Percentiles rank a stretch among this genome's conserved stretches.
phyloP scores from a whole-genome alignment of 2,329 filamentous ascomycete genomes.

The Cordyceps fumosorosea region DNA sequence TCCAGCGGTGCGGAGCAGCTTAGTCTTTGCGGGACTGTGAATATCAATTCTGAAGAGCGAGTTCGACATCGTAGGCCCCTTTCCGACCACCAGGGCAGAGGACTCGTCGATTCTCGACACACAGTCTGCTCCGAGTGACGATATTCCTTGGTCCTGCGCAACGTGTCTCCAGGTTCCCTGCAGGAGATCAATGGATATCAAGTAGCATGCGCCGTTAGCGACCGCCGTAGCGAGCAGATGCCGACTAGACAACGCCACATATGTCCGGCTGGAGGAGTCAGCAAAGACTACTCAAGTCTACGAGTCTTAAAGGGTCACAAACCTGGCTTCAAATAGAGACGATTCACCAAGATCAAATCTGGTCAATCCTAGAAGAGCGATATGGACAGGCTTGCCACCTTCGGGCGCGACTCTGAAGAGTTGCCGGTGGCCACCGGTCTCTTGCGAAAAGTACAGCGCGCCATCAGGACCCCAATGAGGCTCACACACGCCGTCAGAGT shows the following conservation, averaged over 20 bases:
- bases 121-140: slow-evolving; percentile 28
- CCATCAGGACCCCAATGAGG: slow-evolving; percentile 45
- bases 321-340: slow-evolving; percentile 26
- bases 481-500: slow-evolving; percentile 39
- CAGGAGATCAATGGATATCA: slow-evolving; percentile 34
- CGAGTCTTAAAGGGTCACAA: slow-evolving; percentile 2
- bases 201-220: slow-evolving; percentile 25
- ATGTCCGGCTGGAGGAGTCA: slow-evolving; percentile 29
- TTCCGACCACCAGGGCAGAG: slow-evolving; percentile 32
- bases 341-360: slow-evolving; percentile 34
- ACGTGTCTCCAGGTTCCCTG: slow-evolving; percentile 25
- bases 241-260: slow-evolving; percentile 29
- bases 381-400: slow-evolving; percentile 20
- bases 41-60: slow-evolving; percentile 31
- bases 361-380: slow-evolving; percentile 33
- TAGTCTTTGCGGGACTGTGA: slow-evolving; percentile 18
- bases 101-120: slow-evolving; percentile 29
- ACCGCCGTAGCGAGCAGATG: slow-evolving; percentile 29
- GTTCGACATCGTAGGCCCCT: slow-evolving; percentile 23
- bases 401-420: slow-evolving; percentile 34
- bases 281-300: not conserved
- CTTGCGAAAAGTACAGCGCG: slow-evolving; percentile 40
- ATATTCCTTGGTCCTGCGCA: slow-evolving; percentile 23
- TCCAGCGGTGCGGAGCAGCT: slow-evolving; percentile 27
- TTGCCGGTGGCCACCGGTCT: slow-evolving; percentile 40